Conservation (phyloP, 177 flowering plant genomes). For the Telopea speciosissima region DNA sequence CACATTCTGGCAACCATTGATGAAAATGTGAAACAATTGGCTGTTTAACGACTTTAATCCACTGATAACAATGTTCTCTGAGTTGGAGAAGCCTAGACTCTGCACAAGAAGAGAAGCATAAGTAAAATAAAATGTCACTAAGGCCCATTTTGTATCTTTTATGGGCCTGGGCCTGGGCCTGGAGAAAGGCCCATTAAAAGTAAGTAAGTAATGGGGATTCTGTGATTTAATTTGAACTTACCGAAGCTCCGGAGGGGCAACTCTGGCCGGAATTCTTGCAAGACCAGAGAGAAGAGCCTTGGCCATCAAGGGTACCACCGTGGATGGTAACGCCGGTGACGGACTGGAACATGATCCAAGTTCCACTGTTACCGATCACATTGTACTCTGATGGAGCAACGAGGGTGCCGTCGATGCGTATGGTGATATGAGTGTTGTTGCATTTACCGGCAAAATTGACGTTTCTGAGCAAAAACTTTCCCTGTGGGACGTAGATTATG, state of each 20-base stretch:
- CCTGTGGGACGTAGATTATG: conserved; percentile 37
- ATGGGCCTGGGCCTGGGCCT: no score
- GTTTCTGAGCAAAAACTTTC: conserved; percentile 27
- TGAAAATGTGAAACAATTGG: no score
- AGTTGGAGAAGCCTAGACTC: no score
- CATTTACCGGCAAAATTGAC: conserved; percentile 25
- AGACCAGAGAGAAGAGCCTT: conserved; percentile 22
- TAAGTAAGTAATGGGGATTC: no score
- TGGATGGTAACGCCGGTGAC: conserved; percentile 20
- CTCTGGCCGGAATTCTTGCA: conserved; percentile 16
- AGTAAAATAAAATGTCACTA: no score
- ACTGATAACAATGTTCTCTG: no score
- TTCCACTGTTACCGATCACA: background rate
- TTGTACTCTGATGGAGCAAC: conserved; percentile 18
- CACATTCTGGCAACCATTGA: no score
- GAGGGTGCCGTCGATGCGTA: conserved; percentile 23
- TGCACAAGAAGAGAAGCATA: no score
- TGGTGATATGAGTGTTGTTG: conserved; percentile 18
- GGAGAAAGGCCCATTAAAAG: no score
- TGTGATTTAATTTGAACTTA: no score
- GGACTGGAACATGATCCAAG: conserved; percentile 17
- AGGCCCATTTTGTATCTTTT: no score
- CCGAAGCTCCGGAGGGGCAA: conserved; percentile 26
- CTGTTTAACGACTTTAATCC: no score
- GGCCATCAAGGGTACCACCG: conserved; percentile 26